phyloP scores from a whole-genome alignment of 139 green algal species.

The Chlorella sp. region DNA sequence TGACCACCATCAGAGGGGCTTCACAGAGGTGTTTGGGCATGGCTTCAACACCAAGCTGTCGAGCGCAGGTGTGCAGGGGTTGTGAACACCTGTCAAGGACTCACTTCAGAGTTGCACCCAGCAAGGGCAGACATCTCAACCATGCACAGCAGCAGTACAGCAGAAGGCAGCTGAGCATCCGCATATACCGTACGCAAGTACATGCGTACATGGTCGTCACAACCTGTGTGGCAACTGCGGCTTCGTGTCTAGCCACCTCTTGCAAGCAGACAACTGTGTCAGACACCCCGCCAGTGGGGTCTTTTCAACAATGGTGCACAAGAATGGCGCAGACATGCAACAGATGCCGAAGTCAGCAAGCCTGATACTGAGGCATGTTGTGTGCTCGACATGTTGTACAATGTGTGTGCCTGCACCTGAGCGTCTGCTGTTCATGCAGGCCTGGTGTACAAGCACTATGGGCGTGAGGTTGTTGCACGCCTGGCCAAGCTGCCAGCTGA shows the following conservation, averaged over 20 bases:
- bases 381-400: background rate
- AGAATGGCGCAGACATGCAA: no score
- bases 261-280: no score
- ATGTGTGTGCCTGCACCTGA: no score
- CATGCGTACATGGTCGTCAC: background rate
- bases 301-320: no score
- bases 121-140: no score
- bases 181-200: background rate
- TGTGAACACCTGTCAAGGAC: background rate
- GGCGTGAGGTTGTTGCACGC: conserved; percentile 53
- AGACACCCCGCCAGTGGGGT: no score
- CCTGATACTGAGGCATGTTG: no score
- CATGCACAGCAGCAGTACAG: no score
- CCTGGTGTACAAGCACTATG: conserved; percentile 75
- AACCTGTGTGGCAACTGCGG: no score
- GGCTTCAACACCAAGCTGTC: conserved; percentile 61
- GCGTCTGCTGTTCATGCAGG: conserved; percentile 17
- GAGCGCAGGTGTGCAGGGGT: conserved; percentile 35
- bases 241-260: no score
- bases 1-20: conserved; percentile 90
- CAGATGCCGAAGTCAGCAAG: no score
- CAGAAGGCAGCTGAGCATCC: background rate
- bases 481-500: conserved; percentile 40
- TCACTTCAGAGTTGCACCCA: background rate
- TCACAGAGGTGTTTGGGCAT: conserved; percentile 47